Conservation (phyloP, 768 basidiomycete genomes). For the Rhodotorula diobovata region DNA sequence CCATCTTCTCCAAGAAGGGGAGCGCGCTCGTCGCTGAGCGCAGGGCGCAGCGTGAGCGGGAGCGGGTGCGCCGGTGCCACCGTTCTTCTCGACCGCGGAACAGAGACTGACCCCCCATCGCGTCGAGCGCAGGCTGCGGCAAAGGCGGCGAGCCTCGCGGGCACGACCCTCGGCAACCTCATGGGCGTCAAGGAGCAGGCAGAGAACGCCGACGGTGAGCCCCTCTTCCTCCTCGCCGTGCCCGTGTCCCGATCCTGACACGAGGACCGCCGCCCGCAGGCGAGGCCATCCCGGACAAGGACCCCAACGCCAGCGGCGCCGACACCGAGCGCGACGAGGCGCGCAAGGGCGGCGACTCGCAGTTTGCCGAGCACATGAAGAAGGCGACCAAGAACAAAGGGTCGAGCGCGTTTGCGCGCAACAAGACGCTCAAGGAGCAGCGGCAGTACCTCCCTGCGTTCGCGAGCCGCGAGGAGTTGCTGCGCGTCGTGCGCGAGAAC, state of each 20-base stretch:
- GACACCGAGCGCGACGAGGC: constrained; percentile 43
- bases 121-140: constrained; percentile 66
- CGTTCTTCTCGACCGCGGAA: neutral
- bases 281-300: neutral
- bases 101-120: neutral
- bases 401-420: constrained; percentile 42
- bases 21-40: constrained; percentile 89
- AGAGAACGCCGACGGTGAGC: constrained; percentile 29
- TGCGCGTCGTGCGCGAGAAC: constrained; percentile 83
- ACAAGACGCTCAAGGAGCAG: constrained; percentile 83
- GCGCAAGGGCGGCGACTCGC: constrained; percentile 83
- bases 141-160: constrained; percentile 84
- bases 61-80: constrained; percentile 51
- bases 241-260: neutral
- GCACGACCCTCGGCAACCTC: constrained; percentile 91
- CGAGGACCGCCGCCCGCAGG: neutral
- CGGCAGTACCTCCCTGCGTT: constrained; percentile 96
- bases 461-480: constrained; percentile 87
- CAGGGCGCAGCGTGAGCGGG: constrained; percentile 90
- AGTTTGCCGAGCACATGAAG: constrained; percentile 94
- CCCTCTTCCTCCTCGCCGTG: constrained; percentile 44
- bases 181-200: constrained; percentile 96
- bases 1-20: constrained; percentile 94
- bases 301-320: neutral
- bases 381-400: constrained; percentile 16